Percentiles rank a stretch among this genome's conserved stretches.
Conservation (phyloP, 352 stramenopile species). For the Phytopythium vexans region DNA sequence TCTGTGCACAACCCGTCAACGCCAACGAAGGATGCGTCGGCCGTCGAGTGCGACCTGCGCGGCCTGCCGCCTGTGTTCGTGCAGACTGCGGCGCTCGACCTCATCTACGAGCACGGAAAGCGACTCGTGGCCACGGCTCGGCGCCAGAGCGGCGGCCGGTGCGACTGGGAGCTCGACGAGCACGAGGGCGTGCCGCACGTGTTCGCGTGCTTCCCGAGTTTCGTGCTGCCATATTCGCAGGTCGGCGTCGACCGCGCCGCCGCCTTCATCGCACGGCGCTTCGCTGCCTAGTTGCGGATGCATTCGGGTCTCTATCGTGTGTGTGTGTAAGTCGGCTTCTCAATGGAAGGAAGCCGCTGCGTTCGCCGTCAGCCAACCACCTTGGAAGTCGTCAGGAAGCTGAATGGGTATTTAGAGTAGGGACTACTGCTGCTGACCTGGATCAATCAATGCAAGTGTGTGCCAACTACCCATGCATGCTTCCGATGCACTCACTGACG, state of each 20-base stretch:
- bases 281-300: neutral
- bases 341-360: too few relatives aligned
- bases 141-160: slow-evolving; percentile 5
- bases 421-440: too few relatives aligned
- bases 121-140: slow-evolving; percentile 21
- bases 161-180: slow-evolving; percentile 25
- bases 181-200: slow-evolving; percentile 28
- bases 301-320: too few relatives aligned
- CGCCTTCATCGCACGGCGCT: slow-evolving; percentile 15
- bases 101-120: slow-evolving; percentile 16
- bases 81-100: slow-evolving; percentile 29
- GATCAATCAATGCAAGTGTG: too few relatives aligned
- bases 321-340: too few relatives aligned
- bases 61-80: slow-evolving; percentile 33
- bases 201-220: slow-evolving; percentile 25
- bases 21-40: slow-evolving; percentile 11
- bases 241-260: slow-evolving; percentile 17
- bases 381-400: too few relatives aligned
- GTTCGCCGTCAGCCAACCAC: too few relatives aligned
- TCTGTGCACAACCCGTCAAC: neutral
- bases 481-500: neutral
- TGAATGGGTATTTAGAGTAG: too few relatives aligned
- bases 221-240: slow-evolving; percentile 21
- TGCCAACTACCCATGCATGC: neutral
- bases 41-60: slow-evolving; percentile 21